Conservation (phyloP, 2,329 filamentous ascomycete species). For the Ustulina deusta region DNA sequence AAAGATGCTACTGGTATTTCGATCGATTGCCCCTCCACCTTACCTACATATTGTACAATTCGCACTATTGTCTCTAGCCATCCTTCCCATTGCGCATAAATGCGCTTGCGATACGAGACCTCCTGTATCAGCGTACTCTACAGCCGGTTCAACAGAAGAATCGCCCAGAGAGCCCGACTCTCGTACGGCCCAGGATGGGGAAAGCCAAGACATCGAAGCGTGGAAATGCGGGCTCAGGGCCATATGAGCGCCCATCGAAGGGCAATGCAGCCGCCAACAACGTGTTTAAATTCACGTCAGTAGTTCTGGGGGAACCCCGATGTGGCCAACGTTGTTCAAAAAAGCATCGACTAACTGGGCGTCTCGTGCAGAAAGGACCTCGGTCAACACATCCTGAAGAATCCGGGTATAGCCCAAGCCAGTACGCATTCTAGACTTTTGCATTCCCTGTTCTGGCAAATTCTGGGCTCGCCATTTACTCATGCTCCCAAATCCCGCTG, state of each 20-base stretch:
- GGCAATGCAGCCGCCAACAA: conserved; percentile 69
- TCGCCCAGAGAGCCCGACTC: conserved; percentile 35
- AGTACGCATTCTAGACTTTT: conserved; percentile 21
- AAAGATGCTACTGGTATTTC: conserved; percentile 26
- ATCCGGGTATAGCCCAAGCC: conserved; percentile 39
- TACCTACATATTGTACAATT: conserved; percentile 9
- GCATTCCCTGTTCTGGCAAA: not conserved
- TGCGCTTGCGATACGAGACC: not conserved
- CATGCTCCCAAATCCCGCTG: not conserved
- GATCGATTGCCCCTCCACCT: conserved; percentile 29
- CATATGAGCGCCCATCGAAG: conserved; percentile 58
- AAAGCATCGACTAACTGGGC: conserved; percentile 3
- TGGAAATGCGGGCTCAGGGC: conserved; percentile 50
- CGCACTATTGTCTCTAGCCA: not conserved
- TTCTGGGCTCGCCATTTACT: not conserved
- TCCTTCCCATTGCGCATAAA: not conserved
- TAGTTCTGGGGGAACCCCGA: too few species aligned
- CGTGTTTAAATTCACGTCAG: conserved; percentile 88
- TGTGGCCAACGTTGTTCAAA: not conserved
- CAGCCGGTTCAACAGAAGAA: not conserved
- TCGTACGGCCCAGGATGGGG: conserved; percentile 48
- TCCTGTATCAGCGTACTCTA: too few species aligned
- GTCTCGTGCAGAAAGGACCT: conserved; percentile 63
- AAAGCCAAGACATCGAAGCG: conserved; percentile 57
- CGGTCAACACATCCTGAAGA: conserved; percentile 84